These are phyloP conservation scores for Teratosphaeria nubilosa DNA, from an alignment of 2,329 filamentous ascomycete species.

Conservation along the genomic window DNA sequence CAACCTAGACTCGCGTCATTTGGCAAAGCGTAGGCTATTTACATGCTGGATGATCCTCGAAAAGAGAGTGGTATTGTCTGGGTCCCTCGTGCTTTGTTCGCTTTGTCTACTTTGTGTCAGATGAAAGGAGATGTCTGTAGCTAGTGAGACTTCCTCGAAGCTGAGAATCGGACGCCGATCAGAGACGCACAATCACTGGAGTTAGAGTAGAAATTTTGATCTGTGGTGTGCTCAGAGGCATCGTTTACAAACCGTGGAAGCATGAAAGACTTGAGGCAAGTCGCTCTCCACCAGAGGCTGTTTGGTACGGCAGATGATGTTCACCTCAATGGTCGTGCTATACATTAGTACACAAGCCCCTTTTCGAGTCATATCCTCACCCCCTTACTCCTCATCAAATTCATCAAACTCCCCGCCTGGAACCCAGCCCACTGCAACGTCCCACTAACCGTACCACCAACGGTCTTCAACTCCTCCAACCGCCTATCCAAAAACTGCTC, in stretches of 20 bases:
- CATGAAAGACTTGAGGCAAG: too few relatives aligned
- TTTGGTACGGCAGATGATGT: too few relatives aligned
- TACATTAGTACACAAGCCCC: background rate
- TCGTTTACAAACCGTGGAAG: too few relatives aligned
- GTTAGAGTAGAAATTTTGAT: too few relatives aligned
- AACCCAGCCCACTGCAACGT: constrained; percentile 74
- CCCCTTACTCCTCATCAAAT: constrained; percentile 80
- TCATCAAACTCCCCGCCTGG: constrained; percentile 64
- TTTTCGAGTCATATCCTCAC: constrained; percentile 69
- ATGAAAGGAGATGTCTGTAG: background rate
- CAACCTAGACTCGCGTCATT: background rate
- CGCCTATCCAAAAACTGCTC: constrained; percentile 68
- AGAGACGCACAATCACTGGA: too few relatives aligned
- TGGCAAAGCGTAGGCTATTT: background rate
- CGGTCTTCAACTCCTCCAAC: constrained; percentile 55
- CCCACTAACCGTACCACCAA: constrained; percentile 53
- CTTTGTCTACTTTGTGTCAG: background rate
- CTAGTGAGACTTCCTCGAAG: background rate
- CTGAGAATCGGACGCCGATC: background rate
- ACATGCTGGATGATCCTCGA: background rate
- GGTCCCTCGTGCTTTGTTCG: background rate
- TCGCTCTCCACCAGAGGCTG: too few relatives aligned
- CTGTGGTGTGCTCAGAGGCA: too few relatives aligned
- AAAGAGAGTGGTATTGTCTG: background rate
- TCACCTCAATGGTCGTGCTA: too few relatives aligned